Evolutionary conservation across 495 filamentous ascomycete genomes (phyloP).

Genomic region (Eremomyces bilateralis): DNA sequence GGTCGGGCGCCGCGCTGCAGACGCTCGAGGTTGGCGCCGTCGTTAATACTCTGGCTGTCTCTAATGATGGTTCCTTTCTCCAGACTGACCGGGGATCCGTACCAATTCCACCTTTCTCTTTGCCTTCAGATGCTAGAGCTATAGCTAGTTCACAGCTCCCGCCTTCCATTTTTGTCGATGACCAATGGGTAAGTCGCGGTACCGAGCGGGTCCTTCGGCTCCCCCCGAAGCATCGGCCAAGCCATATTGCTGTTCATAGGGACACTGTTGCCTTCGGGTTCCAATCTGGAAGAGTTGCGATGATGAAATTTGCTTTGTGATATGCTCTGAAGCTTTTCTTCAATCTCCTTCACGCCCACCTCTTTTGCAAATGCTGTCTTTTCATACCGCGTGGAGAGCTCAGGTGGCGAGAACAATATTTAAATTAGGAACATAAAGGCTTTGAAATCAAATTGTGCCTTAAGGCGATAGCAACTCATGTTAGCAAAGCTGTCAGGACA

Average conservation of each 20-base stretch:
- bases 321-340: not conserved
- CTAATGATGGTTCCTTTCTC: constrained; percentile 3
- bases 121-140: not conserved
- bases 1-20: no score
- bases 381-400: no score
- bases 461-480: no score
- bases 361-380: not conserved
- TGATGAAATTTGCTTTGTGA: no score
- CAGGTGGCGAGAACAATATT: no score
- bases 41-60: not conserved
- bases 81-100: constrained; percentile 1
- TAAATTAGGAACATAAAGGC: no score
- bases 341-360: constrained; percentile 1
- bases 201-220: constrained; percentile 1
- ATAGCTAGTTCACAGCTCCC: not conserved
- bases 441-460: no score
- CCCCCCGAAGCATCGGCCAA: not conserved
- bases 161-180: not conserved
- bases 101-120: not conserved
- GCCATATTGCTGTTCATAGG: not conserved
- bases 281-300: constrained; percentile 1
- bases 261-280: not conserved
- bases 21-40: constrained; percentile 1
- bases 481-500: no score
- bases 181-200: not conserved